Conservation (phyloP, 306 rosid species). For the Castanopsis chinensis region DNA sequence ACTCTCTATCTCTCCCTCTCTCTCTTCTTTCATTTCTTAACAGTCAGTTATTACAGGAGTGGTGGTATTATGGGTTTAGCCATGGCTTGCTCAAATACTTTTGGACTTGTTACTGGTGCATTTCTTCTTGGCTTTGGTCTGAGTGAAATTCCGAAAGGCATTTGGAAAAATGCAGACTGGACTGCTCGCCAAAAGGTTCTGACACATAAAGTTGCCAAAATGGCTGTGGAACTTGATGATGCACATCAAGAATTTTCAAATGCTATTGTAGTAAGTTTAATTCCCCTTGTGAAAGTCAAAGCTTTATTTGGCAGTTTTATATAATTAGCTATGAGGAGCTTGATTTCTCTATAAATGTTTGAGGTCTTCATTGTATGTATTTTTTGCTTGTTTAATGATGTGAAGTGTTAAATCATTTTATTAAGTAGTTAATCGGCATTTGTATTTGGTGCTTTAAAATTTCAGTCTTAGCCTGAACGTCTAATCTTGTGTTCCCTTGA, state of each 20-base stretch:
- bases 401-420: background rate
- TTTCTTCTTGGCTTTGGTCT: constrained; percentile 96
- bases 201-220: constrained; percentile 86
- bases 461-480: background rate
- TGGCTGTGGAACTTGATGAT: constrained; percentile 90
- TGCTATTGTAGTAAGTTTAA: constrained; percentile 55
- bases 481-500: background rate
- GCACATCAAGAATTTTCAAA: constrained; percentile 93
- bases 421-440: background rate
- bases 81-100: constrained; percentile 98
- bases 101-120: constrained; percentile 97
- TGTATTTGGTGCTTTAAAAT: background rate
- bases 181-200: constrained; percentile 70
- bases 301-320: background rate
- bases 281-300: background rate
- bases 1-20: background rate
- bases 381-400: background rate
- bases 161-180: constrained; percentile 89
- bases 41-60: constrained; percentile 43
- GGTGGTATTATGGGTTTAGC: constrained; percentile 75
- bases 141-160: constrained; percentile 90
- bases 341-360: background rate
- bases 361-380: background rate
- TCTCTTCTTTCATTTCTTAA: background rate
- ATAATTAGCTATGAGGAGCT: background rate